Percentiles rank a stretch among this genome's conserved stretches.
phyloP scores from a whole-genome alignment of 2,329 filamentous ascomycete genomes.

The Apiospora kogelbergensis region DNA sequence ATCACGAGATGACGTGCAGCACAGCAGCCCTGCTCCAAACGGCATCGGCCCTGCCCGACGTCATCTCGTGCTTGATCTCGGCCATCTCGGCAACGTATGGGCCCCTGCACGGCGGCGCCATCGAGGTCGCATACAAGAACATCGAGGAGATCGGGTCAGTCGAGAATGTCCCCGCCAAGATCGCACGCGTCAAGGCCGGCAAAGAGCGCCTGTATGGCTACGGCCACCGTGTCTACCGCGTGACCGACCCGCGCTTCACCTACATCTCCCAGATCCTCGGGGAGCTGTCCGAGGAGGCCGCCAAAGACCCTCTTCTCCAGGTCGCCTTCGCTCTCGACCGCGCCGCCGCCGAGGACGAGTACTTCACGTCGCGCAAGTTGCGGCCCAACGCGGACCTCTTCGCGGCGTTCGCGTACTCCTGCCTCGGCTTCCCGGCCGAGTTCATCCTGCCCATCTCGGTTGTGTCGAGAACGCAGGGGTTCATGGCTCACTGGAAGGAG shows the following conservation, averaged over 20 bases:
- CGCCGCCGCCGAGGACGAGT: slow-evolving; percentile 20
- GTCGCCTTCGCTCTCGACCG: slow-evolving; percentile 20
- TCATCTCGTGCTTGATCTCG: slow-evolving; percentile 18
- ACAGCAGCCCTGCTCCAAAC: slow-evolving; percentile 21
- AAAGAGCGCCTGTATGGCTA: slow-evolving; percentile 23
- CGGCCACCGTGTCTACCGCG: slow-evolving; percentile 22
- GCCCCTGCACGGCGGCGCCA: slow-evolving; percentile 22
- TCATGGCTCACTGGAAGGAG: slow-evolving; percentile 24
- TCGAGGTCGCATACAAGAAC: slow-evolving; percentile 22
- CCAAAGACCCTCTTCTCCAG: slow-evolving; percentile 14
- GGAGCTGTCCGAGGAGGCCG: slow-evolving; percentile 9
- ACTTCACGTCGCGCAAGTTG: slow-evolving; percentile 22
- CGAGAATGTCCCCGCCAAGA: slow-evolving; percentile 16
- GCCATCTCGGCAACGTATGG: slow-evolving; percentile 19
- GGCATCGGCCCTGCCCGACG: slow-evolving; percentile 19
- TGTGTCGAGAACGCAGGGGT: slow-evolving; percentile 19
- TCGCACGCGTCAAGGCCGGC: slow-evolving; percentile 19
- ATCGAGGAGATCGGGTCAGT: slow-evolving; percentile 19
- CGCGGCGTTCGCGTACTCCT: slow-evolving; percentile 21
- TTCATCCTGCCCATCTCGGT: slow-evolving; percentile 23
- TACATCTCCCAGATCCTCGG: slow-evolving; percentile 18
- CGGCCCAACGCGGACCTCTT: slow-evolving; percentile 22
- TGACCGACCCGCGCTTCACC: slow-evolving; percentile 21
- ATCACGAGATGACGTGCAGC: slow-evolving; percentile 23
- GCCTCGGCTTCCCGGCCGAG: slow-evolving; percentile 18